Percentiles rank a stretch among this genome's conserved stretches.
These are phyloP conservation scores for Hydrangea macrophylla DNA, from an alignment of 148 eudicot genomes.

Conservation along the genomic window DNA sequence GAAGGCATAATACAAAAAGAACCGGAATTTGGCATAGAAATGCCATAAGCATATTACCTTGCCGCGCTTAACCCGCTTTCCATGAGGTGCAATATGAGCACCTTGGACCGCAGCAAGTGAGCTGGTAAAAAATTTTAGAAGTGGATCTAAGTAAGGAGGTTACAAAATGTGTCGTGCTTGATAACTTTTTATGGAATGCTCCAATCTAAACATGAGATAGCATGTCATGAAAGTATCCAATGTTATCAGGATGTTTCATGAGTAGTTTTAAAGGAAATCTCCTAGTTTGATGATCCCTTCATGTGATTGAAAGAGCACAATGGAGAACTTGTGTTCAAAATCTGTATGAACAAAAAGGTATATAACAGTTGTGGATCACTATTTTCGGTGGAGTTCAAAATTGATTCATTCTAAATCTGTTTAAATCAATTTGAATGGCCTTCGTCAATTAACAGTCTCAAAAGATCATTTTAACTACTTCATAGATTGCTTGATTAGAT, in stretches of 20 bases:
- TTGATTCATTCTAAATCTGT: background rate
- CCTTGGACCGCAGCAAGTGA: conserved; percentile 40
- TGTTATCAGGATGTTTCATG: background rate
- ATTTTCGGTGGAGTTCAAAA: too few species aligned
- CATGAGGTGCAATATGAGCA: conserved; percentile 53
- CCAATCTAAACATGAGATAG: background rate
- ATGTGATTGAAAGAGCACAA: background rate
- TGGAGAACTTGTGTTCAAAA: background rate
- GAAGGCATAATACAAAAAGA: background rate
- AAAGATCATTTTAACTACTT: background rate
- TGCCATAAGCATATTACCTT: conserved; percentile 44
- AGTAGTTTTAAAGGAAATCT: background rate
- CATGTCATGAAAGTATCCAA: background rate
- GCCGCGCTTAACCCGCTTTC: conserved; percentile 48
- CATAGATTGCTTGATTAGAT: too few species aligned
- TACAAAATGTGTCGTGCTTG: background rate
- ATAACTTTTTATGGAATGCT: background rate
- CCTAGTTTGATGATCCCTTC: background rate
- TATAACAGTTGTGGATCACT: background rate
- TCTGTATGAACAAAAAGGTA: background rate
- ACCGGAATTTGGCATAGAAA: background rate
- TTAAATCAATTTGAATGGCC: background rate
- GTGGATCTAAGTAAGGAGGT: background rate
- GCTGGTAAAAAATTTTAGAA: conserved; percentile 27
- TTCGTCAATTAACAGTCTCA: background rate